Conservation (phyloP, 2,329 filamentous ascomycete genomes). For the Cytospora piceae region DNA sequence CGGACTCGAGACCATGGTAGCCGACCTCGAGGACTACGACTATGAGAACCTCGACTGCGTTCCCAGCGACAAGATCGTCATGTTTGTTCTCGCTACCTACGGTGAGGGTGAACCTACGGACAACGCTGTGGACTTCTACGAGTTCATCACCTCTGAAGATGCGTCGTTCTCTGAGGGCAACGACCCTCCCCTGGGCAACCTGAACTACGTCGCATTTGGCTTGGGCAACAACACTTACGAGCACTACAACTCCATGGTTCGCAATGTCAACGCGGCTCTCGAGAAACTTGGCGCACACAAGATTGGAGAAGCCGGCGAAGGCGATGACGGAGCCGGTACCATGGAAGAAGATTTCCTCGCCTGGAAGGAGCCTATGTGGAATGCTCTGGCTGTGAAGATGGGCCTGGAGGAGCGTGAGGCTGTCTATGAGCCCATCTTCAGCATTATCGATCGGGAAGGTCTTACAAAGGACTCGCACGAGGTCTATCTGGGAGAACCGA, state of each 20-base stretch:
- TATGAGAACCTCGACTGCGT: conserved; percentile 91
- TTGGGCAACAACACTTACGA: conserved; percentile 99
- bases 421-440: conserved; percentile 91
- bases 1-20: conserved; percentile 96
- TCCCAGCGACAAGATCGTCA: conserved; percentile 85
- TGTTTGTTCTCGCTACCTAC: conserved; percentile 97
- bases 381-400: conserved; percentile 80
- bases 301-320: conserved; percentile 88
- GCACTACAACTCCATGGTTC: conserved; percentile 99
- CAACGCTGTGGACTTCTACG: conserved; percentile 98
- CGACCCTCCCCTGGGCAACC: conserved; percentile 75
- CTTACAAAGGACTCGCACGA: conserved; percentile 74
- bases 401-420: conserved; percentile 92
- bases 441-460: conserved; percentile 74
- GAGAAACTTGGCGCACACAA: conserved; percentile 80
- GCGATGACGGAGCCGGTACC: conserved; percentile 95
- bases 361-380: conserved; percentile 99
- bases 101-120: conserved; percentile 98
- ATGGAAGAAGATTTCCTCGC: conserved; percentile 99
- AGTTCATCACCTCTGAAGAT: conserved; percentile 87
- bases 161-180: conserved; percentile 75
- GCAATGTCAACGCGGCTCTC: conserved; percentile 82
- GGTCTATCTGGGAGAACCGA: conserved; percentile 95
- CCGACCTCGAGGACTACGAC: conserved; percentile 97
- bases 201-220: conserved; percentile 94